Conservation (phyloP, 306 rosid species). For the Prinsepia uniflora region DNA sequence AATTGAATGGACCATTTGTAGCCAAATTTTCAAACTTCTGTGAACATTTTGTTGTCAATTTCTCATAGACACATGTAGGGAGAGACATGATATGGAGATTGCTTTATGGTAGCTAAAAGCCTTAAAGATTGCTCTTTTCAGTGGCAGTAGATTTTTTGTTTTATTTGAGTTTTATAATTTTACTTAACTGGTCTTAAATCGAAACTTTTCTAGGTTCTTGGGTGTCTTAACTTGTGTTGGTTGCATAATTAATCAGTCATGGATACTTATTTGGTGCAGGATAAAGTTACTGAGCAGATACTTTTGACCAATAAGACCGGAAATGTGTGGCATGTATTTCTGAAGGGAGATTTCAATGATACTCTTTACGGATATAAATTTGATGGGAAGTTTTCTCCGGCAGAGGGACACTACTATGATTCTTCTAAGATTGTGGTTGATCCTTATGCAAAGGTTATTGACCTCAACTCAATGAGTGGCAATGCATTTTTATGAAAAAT, state of each 20-base stretch:
- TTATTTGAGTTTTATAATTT: not conserved
- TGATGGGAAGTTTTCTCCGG: conserved; percentile 66
- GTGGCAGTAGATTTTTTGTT: not conserved
- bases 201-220: not conserved
- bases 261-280: conserved; percentile 43
- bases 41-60: not conserved
- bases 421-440: conserved; percentile 64
- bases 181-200: not conserved
- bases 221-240: not conserved
- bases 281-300: conserved; percentile 63
- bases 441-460: conserved; percentile 89
- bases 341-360: conserved; percentile 72
- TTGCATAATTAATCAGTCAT: not conserved
- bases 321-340: conserved; percentile 80
- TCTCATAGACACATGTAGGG: not conserved
- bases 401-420: conserved; percentile 66
- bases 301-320: conserved; percentile 66
- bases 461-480: conserved; percentile 3
- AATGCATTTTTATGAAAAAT: not conserved
- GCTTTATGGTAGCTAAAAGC: not conserved
- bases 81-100: not conserved
- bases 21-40: not conserved
- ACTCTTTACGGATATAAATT: conserved; percentile 81
- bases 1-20: not conserved
- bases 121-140: not conserved